Evolutionary conservation across 163 green algal species (phyloP), one percentile per base, ranked within the genome.

Genomic region (Chlamydomonas reinhardtii): DNA sequence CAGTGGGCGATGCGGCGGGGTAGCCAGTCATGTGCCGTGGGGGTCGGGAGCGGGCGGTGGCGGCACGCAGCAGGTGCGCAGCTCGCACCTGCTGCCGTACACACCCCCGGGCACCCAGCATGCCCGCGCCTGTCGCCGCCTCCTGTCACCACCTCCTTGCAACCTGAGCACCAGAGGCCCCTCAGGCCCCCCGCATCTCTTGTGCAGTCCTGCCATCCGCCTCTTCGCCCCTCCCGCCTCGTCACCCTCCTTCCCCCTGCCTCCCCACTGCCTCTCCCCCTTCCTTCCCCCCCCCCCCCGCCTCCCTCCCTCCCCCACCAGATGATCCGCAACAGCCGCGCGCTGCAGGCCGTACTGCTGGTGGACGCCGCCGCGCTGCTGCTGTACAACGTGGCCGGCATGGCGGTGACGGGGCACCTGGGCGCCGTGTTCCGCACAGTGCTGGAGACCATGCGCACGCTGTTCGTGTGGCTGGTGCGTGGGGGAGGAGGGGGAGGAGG

Each of bases 401-500:
- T 96, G 93, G 80, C 91, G 85, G 94, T 96, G 2, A 96, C 94
- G 6, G 90, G 92, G 56, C 91, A 96, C 77, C 85, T 97, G 48
- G 94, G 94, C 14, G 94, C 94, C 0, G 93, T 97, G 56, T 95
- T 95, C 88, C 84, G 94, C 34, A 96, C 94, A 22, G 93, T 97
- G n/a, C 89, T 97, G 66, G 94, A 97, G 89, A 97, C 92, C 14
- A 95, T 96, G 90, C 86, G 94, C 43, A 97, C 94, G 34, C 89
- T 97, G 39, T 95, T 96, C 90, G 94, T 96, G 54, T 97, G 94
- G 94, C 86, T 95, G 76, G 90, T 97, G 85, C 88, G 93, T 31
- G 31, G 17, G 6, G 65, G 12, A 29, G 29, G 29, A n/a, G 12
- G 65, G 8, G 29, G 11, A 24, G 25, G 22, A 0, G 65, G 29